These are phyloP conservation scores for Neolentinus lepideus DNA, from an alignment of 1,284 basidiomycete species.

Conservation along the genomic window DNA sequence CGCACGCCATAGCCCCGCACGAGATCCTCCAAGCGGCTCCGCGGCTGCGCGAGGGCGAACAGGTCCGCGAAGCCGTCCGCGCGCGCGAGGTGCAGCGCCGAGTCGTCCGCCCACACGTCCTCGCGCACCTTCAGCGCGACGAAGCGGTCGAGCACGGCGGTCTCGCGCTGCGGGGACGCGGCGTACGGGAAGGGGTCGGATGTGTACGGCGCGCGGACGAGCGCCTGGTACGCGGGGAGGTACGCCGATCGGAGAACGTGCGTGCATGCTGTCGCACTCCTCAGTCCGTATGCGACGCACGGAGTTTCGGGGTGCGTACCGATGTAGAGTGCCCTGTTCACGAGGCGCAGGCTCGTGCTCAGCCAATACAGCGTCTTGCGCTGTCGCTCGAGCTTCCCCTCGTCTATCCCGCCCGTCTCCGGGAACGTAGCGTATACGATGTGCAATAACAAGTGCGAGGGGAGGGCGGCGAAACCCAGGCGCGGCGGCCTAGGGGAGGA, in stretches of 20 bases:
- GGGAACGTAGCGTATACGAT: slow-evolving; percentile 58
- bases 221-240: slow-evolving; percentile 52
- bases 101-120: slow-evolving; percentile 66
- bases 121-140: slow-evolving; percentile 71
- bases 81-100: slow-evolving; percentile 62
- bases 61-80: slow-evolving; percentile 69
- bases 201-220: slow-evolving; percentile 58
- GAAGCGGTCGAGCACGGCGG: slow-evolving; percentile 65
- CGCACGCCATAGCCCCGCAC: slow-evolving; percentile 51
- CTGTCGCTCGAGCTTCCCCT: slow-evolving; percentile 39
- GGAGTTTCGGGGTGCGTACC: slow-evolving; percentile 29
- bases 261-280: slow-evolving; percentile 52
- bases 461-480: slow-evolving; percentile 35
- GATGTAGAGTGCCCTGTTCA: slow-evolving; percentile 57
- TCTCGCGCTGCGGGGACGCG: slow-evolving; percentile 52
- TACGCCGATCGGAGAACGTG: slow-evolving; percentile 70
- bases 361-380: slow-evolving; percentile 66
- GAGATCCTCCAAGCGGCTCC: slow-evolving; percentile 65
- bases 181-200: slow-evolving; percentile 67
- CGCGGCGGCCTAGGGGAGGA: slow-evolving; percentile 8
- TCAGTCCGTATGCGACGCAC: neutral
- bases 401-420: slow-evolving; percentile 27
- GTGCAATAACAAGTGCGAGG: slow-evolving; percentile 51
- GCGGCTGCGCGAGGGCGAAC: slow-evolving; percentile 69
- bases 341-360: slow-evolving; percentile 50